Evolutionary conservation across 2,329 filamentous ascomycete genomes (phyloP).

Genomic region (Alternaria solani): DNA sequence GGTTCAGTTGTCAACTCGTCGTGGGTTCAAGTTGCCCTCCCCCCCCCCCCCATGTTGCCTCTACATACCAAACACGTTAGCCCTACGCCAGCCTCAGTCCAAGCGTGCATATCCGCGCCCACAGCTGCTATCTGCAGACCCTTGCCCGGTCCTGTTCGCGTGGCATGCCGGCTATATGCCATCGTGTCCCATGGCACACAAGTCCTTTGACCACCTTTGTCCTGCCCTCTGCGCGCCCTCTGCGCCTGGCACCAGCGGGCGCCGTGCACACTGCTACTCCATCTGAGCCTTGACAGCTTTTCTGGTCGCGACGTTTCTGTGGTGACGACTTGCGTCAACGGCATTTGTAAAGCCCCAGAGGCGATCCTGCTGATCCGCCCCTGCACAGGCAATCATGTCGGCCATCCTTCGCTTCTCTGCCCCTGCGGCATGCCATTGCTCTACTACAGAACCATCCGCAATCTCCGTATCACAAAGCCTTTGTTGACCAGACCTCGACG

Average conservation of each 20-base stretch:
- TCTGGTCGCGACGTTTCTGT: neutral
- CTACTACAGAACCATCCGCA: conserved; percentile 13
- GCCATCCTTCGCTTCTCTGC: conserved; percentile 1
- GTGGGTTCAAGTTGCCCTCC: conserved; percentile 5
- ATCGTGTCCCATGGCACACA: conserved; percentile 2
- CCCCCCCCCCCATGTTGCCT: conserved; percentile 7
- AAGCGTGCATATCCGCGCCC: conserved; percentile 15
- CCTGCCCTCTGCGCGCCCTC: neutral
- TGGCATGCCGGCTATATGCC: conserved; percentile 21
- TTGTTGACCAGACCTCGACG: conserved; percentile 10
- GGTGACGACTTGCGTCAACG: conserved; percentile 7
- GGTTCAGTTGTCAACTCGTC: conserved; percentile 6
- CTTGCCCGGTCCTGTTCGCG: conserved; percentile 12
- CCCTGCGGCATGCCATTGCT: conserved; percentile 6
- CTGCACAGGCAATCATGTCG: conserved; percentile 5
- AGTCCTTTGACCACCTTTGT: neutral
- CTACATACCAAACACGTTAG: conserved; percentile 10
- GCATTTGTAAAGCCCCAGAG: neutral
- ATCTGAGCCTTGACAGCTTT: neutral
- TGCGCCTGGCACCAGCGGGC: neutral
- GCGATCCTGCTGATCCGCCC: conserved; percentile 14
- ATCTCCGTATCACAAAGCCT: conserved; percentile 36
- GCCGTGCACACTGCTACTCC: neutral
- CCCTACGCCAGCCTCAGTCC: conserved; percentile 8
- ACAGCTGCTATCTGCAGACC: conserved; percentile 15